Evolutionary conservation across 139 green algal species (phyloP).

Genomic region (Pleodorina starrii): DNA sequence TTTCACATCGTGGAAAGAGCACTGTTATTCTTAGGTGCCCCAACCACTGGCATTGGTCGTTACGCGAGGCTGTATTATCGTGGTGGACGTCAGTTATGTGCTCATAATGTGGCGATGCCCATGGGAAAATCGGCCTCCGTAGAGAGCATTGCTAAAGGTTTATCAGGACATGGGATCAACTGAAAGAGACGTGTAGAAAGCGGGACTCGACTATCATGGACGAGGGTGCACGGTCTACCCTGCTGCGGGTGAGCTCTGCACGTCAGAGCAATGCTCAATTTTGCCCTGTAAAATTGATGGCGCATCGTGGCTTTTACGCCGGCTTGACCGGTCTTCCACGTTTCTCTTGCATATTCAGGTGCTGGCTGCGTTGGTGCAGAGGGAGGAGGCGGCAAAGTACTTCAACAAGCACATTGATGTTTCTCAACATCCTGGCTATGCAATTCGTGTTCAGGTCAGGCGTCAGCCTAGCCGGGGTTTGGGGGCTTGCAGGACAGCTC

Average conservation of each 20-base stretch:
- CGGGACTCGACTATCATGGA: not conserved
- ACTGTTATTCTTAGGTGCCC: no score
- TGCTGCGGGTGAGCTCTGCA: conserved; percentile 1
- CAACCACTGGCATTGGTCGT: no score
- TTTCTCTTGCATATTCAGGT: not conserved
- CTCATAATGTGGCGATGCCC: not conserved
- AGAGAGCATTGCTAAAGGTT: not conserved
- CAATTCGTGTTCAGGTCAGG: not conserved
- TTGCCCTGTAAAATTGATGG: no score
- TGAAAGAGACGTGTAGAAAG: not conserved
- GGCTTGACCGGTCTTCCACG: not conserved
- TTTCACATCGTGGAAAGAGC: no score
- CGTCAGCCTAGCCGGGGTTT: not conserved
- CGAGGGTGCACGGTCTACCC: not conserved
- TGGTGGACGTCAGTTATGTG: conserved; percentile 22
- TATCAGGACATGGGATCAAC: not conserved
- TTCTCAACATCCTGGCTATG: not conserved
- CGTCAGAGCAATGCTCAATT: no score
- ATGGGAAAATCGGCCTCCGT: not conserved
- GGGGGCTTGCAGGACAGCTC: not conserved
- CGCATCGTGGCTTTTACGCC: not conserved
- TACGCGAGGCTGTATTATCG: no score
- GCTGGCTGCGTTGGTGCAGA: conserved; percentile 2
- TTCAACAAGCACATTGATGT: not conserved
- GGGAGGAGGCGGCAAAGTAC: conserved; percentile 14